A percentile compares a stretch with the other conserved stretches of the same genome.
These are phyloP conservation scores for Sporodiniella umbellata DNA, from an alignment of 371 early-diverging fungal species.

Conservation along the genomic window DNA sequence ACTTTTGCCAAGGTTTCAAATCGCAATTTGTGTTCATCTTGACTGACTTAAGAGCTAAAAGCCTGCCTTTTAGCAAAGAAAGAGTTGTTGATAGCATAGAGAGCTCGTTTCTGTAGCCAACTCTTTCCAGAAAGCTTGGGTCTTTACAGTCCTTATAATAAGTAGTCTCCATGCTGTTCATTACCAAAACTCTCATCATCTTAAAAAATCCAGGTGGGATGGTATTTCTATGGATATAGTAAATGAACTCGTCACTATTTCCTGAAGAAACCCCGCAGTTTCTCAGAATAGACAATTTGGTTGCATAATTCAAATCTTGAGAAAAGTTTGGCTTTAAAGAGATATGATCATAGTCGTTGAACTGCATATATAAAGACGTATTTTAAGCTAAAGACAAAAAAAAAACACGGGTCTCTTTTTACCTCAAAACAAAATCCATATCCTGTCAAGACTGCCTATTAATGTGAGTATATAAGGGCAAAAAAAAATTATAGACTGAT, in stretches of 20 bases:
- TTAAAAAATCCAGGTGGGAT: slow-evolving; percentile 45
- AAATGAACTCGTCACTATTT: slow-evolving; percentile 28
- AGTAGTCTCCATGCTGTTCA: slow-evolving; percentile 49
- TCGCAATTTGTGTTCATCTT: slow-evolving; percentile 10
- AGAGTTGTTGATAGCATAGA: slow-evolving; percentile 44
- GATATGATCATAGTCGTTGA: slow-evolving; percentile 49
- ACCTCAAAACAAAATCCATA: slow-evolving; percentile 65
- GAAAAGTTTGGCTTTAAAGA: slow-evolving; percentile 56
- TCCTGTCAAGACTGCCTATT: slow-evolving; percentile 46
- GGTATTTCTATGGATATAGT: slow-evolving; percentile 42
- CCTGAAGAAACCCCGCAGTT: slow-evolving; percentile 31
- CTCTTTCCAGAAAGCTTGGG: slow-evolving; percentile 27
- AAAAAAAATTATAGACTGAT: slow-evolving; percentile 20
- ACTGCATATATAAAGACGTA: no score
- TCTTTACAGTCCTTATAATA: slow-evolving; percentile 20
- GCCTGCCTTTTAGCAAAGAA: slow-evolving; percentile 25
- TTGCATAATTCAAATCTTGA: slow-evolving; percentile 47
- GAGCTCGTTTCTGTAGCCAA: slow-evolving; percentile 50
- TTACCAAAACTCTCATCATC: slow-evolving; percentile 60
- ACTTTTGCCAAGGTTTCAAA: slow-evolving; percentile 33
- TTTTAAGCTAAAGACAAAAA: no score
- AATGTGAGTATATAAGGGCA: neutral
- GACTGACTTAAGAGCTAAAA: slow-evolving; percentile 22
- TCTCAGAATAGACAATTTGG: slow-evolving; percentile 43
- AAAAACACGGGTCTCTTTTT: no score